Base-by-base conservation (phyloP, 2,329 filamentous ascomycete species). In the Hawksworthiomyces lignivorus region DNA sequence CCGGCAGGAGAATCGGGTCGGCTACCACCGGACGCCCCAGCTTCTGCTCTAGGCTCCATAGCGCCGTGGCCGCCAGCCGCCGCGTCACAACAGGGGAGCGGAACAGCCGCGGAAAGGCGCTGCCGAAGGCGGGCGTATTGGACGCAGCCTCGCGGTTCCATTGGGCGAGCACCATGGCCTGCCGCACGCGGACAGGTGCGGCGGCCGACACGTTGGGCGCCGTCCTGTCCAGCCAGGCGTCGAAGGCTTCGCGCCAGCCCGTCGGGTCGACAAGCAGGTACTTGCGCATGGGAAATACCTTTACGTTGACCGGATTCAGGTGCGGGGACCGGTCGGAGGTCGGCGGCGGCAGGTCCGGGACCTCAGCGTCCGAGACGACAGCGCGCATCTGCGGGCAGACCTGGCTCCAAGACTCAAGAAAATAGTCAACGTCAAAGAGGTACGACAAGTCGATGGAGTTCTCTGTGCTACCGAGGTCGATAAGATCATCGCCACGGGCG, bases 21-120 rank as follows among this genome's bases (percentile, higher is more conserved):
- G 60, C 50, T 33, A 60, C 49, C 36, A 61, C 48, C 11, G 51
- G 38, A 5, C 57, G 40, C 6, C 44, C 45, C 41, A 53, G 52
- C n/a, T 43, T 52, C 20, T 50, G 43, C 15, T 54, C 51, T 22
- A 66, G 45, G 6, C 51, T 50, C 48, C 59, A 57, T 9, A 62
- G 55, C 4, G 54, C 53, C 7, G 54, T 48, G 0, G 60, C 62
- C 2, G 61, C 60, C n/a, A 65, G 45, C 4, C 36, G 41, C 10
- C 47, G 44, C 17, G 41, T 45, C 36, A 12, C 21, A 7, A 14
- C 30, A 4, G 46, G 46, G 26, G 33, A 45, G n/a, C 41, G 46
- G 24, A 50, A 52, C 2, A 52, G 45, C 15, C 50, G 50, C 4
- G 48, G 43, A 33, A 52, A 52, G 15, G 48, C 28, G 15, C 28